phyloP scores from a whole-genome alignment of 768 basidiomycete genomes.

The Pleurotus citrinopileatus region DNA sequence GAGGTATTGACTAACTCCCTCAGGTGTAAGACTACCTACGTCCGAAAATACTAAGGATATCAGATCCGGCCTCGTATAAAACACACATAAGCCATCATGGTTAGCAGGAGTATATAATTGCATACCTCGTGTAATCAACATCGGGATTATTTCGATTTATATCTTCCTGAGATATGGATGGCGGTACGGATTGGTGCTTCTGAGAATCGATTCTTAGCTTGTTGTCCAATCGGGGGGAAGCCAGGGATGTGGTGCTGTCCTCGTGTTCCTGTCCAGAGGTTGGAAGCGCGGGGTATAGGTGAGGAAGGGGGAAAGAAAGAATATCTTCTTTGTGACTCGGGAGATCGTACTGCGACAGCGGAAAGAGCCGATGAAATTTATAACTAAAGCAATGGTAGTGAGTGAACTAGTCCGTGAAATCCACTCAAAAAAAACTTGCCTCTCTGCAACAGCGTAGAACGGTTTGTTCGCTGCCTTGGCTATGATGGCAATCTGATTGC shows the following conservation, averaged over 20 bases:
- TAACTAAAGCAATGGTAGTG: slow-evolving; percentile 53
- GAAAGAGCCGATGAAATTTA: slow-evolving; percentile 97
- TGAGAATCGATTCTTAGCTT: slow-evolving; percentile 10
- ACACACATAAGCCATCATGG: slow-evolving; percentile 3
- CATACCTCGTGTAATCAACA: slow-evolving; percentile 91
- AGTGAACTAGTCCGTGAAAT: slow-evolving; percentile 19
- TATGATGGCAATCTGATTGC: slow-evolving; percentile 95
- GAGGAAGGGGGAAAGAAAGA: slow-evolving; percentile 61
- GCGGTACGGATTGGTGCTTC: slow-evolving; percentile 15
- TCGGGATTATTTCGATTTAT: slow-evolving; percentile 81
- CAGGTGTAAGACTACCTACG: slow-evolving; percentile 88
- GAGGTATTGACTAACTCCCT: slow-evolving; percentile 91
- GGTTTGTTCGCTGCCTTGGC: slow-evolving; percentile 94
- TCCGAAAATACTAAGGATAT: slow-evolving; percentile 95
- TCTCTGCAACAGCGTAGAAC: slow-evolving; percentile 93
- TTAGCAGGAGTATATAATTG: not conserved
- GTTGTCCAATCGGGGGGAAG: slow-evolving; percentile 8
- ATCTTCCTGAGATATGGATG: slow-evolving; percentile 75
- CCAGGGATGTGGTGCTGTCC: slow-evolving; percentile 12
- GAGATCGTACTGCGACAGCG: slow-evolving; percentile 86
- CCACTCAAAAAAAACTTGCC: slow-evolving; percentile 40
- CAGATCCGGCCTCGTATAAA: slow-evolving; percentile 69
- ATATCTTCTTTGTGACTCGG: slow-evolving; percentile 77
- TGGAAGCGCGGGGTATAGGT: slow-evolving; percentile 14
- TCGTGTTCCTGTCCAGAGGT: slow-evolving; percentile 6